Percentiles rank a stretch among this genome's conserved stretches.
Conservation (phyloP, 2,329 filamentous ascomycete species). For the Talaromyces pinophilus region DNA sequence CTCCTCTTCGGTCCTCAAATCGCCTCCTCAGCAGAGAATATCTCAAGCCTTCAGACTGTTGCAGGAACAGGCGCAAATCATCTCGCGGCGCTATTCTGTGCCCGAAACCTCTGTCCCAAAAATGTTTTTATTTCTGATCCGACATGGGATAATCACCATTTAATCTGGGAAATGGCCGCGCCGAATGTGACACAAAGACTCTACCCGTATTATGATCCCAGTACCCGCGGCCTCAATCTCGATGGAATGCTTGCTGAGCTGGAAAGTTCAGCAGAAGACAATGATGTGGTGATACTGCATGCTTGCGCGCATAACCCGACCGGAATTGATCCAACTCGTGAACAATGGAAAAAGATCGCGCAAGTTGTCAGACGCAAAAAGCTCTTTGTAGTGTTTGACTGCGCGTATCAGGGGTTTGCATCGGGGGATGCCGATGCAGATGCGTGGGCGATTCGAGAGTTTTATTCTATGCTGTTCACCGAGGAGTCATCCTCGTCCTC, state of each 20-base stretch:
- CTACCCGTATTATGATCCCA: conserved; percentile 74
- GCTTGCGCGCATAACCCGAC: conserved; percentile 97
- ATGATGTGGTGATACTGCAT: conserved; percentile 81
- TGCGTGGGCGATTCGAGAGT: conserved; percentile 80
- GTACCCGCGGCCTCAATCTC: conserved; percentile 29
- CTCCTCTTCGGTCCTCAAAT: conserved; percentile 69
- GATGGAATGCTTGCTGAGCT: conserved; percentile 68
- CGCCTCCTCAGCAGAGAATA: conserved; percentile 27
- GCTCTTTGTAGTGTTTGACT: conserved; percentile 92
- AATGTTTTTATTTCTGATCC: conserved; percentile 84
- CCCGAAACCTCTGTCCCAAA: conserved; percentile 70
- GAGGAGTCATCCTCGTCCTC: conserved; percentile 16
- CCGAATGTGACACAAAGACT: conserved; percentile 65
- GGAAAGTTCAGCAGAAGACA: conserved; percentile 74
- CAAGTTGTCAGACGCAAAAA: conserved; percentile 67
- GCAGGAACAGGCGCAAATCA: conserved; percentile 91
- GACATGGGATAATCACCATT: conserved; percentile 92
- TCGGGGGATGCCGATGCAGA: conserved; percentile 78
- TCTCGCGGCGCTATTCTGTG: conserved; percentile 65
- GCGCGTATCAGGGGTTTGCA: conserved; percentile 90
- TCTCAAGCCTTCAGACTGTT: conserved; percentile 80
- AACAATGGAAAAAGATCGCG: conserved; percentile 83
- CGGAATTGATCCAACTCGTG: conserved; percentile 78
- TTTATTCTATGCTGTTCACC: conserved; percentile 69
- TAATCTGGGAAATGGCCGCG: conserved; percentile 65